Evolutionary conservation across 2,329 filamentous ascomycete genomes (phyloP), one percentile per base, ranked within the genome.

Genomic region (Fusarium sp.): DNA sequence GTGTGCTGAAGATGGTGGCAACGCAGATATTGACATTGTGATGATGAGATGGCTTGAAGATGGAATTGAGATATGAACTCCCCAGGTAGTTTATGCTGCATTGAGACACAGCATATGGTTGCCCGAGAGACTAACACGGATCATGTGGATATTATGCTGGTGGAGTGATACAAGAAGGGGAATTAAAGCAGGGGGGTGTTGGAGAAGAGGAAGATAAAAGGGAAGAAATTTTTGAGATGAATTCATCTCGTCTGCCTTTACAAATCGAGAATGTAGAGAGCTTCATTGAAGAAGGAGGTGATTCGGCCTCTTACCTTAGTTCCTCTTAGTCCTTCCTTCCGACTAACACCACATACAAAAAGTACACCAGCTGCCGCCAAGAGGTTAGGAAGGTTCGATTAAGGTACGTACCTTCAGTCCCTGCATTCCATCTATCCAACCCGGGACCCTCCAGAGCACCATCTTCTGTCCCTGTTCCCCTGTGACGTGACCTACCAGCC

Each of bases 1-100:
- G 50, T 86, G 86, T 27, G 86, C 82, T 18, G 87, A 85, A 6
- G 83, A 80, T 41, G 82, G 75, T 4, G 88, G 82, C 12, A 92
- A 82, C 27, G 83, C 77, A 61, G 79, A 77, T 62, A 92, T 89
- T 44, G 84, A 72, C 86, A 88, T 89, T 58, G 39, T 69, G 47
- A 46, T 55, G 27, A 25, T 49, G 27, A 55, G 36, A 55, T 49
- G 53, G 38, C 61, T 59, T 63, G 69, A 45, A 62, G 31, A 54
- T 63, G 59, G 50, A 68, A 64, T 46, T 62, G 59, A 38, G 62
- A 57, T 62, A 56, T 65, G 53, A 57, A 57, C 56, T 52, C 38
- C 41, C 33, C 59, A 54, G 31, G 46, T 49, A 41, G 70, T 67
- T 70, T 56, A 72, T 60, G 68, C 31, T 69, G 53, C 36, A 70